Evolutionary conservation across 352 stramenopile genomes (phyloP), one percentile per base, ranked within the genome.

Genomic region (Pythium aphanidermatum): DNA sequence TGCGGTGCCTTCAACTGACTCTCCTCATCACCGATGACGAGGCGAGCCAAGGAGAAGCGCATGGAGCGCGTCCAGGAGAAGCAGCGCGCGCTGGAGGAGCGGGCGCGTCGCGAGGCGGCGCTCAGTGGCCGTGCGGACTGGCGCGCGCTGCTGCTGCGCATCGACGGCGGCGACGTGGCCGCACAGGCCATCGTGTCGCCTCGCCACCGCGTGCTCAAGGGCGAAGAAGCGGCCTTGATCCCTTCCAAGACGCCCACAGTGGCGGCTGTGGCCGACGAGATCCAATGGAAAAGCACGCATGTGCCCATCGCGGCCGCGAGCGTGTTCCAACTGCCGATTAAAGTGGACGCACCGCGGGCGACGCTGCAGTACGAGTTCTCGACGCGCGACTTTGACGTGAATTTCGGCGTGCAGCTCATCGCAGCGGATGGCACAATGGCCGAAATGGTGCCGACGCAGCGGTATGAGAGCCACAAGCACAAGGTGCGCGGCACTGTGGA

Each of bases 261-360:
- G 12, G 29, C 47, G 24, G 31, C 46, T 11, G 30, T 86, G 41
- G 68, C 70, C 20, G 60, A 83, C 34, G 63, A 74, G 23, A 62
- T 91, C 33, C 74, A 81, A 32, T 91, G 79, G 79, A 84, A 83
- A 55, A 87, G 74, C 53, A 86, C 66, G 8, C 60, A 87, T 42
- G 74, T 86, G 39, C 70, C 74, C 29, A 81, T 91, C 39, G 76
- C 74, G 6, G 74, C 79, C 10, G 61, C 74, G 10, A 65, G 65
- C 11, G 58, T 65, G 16, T 88, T 91, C 55, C 67, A 84, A 41
- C 59, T 91, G 40, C 79, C 74, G 12, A 84, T 89, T 32, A 83
- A 89, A 24, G 53, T 89, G 25, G 76, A 89, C 34, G 71, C 71
- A 13, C 39, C 54, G 6, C 75, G 69, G 33, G 76, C 74, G 29